Evolutionary conservation across 2,329 filamentous ascomycete genomes (phyloP).

Genomic region (Teratosphaeriaceae sp.): DNA sequence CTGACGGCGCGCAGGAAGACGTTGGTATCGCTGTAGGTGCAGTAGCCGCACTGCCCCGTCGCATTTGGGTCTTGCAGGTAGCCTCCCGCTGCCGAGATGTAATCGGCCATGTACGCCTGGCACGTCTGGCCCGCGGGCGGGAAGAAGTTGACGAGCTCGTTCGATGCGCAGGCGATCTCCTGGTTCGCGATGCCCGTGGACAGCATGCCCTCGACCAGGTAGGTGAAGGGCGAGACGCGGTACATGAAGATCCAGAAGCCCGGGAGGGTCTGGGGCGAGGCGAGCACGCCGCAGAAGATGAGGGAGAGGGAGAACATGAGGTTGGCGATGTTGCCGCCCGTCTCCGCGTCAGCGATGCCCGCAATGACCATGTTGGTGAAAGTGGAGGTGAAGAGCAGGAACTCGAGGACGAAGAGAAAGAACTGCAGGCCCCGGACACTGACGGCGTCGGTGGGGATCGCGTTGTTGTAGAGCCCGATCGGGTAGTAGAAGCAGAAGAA

Average conservation of each 20-base stretch:
- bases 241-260: constrained; percentile 66
- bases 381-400: constrained; percentile 64
- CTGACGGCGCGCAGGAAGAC: constrained; percentile 36
- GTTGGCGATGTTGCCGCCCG: constrained; percentile 68
- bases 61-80: constrained; percentile 30
- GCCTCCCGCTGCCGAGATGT: constrained; percentile 25
- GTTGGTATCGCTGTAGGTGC: constrained; percentile 37
- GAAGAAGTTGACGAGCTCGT: constrained; percentile 63
- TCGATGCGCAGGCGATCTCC: constrained; percentile 56
- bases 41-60: constrained; percentile 33
- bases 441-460: constrained; percentile 53
- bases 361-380: constrained; percentile 75
- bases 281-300: constrained; percentile 66
- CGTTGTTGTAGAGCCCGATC: constrained; percentile 68
- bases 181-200: constrained; percentile 63
- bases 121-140: constrained; percentile 47
- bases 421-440: constrained; percentile 67
- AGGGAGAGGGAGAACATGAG: constrained; percentile 66
- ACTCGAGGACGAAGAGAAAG: constrained; percentile 68
- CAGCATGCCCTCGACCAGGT: constrained; percentile 67
- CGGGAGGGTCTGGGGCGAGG: constrained; percentile 55
- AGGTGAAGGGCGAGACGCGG: constrained; percentile 70
- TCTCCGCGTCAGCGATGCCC: constrained; percentile 67
- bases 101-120: constrained; percentile 32
- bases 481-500: constrained; percentile 84